Percentiles rank a stretch among this genome's conserved stretches.
These are phyloP conservation scores for Cunninghamia lanceolata DNA, from an alignment of 75 land plant genomes.

Conservation along the genomic window DNA sequence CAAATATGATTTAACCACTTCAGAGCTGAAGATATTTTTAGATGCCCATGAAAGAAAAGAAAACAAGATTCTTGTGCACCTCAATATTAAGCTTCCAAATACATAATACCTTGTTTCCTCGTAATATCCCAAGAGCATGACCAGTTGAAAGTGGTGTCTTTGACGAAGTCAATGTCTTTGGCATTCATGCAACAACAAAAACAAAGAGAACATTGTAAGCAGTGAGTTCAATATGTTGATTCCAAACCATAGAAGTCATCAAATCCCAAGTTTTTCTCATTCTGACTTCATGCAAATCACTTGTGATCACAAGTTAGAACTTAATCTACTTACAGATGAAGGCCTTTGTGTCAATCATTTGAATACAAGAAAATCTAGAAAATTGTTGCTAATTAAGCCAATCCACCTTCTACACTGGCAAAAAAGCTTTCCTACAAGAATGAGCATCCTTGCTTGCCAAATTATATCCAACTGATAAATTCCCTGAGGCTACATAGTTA, in stretches of 20 bases:
- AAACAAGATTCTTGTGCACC: not conserved
- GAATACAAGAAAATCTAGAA: not conserved
- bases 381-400: not conserved
- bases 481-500: not conserved
- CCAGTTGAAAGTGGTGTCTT: constrained; percentile 39
- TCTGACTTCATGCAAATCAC: not conserved
- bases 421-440: not conserved
- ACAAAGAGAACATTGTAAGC: not conserved
- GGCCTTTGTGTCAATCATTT: not conserved
- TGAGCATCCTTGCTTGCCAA: not conserved
- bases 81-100: not conserved
- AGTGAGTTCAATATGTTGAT: not conserved
- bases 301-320: not conserved
- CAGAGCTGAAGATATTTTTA: not conserved
- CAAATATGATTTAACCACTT: not conserved
- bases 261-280: not conserved
- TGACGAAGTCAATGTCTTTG: constrained; percentile 54
- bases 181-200: not conserved
- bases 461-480: not conserved
- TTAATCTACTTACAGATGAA: not conserved
- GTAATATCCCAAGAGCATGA: constrained; percentile 78
- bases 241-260: not conserved
- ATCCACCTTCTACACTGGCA: not conserved
- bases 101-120: constrained; percentile 55
- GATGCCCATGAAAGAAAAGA: not conserved